These are phyloP conservation scores for Trifolium dubium DNA, from an alignment of 306 rosid species.

Conservation along the genomic window DNA sequence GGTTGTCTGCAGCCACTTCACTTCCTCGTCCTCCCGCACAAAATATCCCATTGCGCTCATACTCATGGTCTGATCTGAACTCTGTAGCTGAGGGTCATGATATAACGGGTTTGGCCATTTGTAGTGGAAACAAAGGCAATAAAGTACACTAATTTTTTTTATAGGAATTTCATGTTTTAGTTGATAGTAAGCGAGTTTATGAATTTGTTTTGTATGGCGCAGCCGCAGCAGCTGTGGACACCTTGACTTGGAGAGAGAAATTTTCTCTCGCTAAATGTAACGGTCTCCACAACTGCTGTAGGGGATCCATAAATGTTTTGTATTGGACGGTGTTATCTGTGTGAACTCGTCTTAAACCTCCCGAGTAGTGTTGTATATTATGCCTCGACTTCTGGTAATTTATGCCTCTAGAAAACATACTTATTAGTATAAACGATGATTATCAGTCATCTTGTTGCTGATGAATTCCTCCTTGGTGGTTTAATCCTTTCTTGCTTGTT, in stretches of 20 bases:
- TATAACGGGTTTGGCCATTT: constrained; percentile 59
- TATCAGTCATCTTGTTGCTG: neutral
- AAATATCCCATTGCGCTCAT: constrained; percentile 63
- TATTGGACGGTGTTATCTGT: neutral
- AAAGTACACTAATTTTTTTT: constrained; percentile 47
- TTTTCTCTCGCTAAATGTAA: too few relatives aligned
- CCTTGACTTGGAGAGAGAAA: too few relatives aligned
- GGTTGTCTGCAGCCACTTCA: constrained; percentile 41
- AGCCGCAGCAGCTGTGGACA: too few relatives aligned
- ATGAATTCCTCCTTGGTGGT: neutral
- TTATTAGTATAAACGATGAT: neutral
- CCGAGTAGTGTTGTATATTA: constrained; percentile 40
- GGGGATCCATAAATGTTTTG: constrained; percentile 27
- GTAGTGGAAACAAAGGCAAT: constrained; percentile 48
- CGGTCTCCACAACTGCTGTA: too few relatives aligned
- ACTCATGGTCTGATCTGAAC: constrained; percentile 73
- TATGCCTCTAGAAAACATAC: constrained; percentile 10
- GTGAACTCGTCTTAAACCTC: constrained; percentile 38
- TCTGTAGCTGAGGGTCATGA: constrained; percentile 49
- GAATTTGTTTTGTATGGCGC: constrained; percentile 36
- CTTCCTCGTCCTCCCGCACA: constrained; percentile 39
- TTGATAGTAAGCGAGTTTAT: constrained; percentile 25
- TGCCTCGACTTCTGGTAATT: constrained; percentile 25
- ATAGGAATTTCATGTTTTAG: constrained; percentile 35
- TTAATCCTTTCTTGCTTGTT: neutral